phyloP scores from a whole-genome alignment of 495 filamentous ascomycete genomes.

The Aspergillus cavernicola region DNA sequence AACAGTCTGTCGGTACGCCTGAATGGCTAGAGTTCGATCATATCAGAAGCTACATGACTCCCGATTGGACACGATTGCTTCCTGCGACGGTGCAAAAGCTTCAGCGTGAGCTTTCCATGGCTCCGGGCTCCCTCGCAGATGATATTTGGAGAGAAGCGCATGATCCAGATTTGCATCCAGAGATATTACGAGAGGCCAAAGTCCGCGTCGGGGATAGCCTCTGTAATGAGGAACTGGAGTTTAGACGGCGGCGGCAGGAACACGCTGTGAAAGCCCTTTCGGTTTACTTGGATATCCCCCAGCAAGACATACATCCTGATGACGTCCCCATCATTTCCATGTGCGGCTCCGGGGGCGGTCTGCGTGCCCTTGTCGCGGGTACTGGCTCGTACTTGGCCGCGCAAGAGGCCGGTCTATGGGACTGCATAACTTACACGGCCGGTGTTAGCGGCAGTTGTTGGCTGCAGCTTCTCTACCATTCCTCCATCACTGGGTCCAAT shows the following conservation, averaged over 20 bases:
- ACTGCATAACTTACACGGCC: constrained; percentile 90
- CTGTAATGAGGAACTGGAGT: constrained; percentile 77
- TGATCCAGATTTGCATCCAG: constrained; percentile 76
- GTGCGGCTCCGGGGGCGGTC: constrained; percentile 87
- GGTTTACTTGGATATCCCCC: constrained; percentile 71
- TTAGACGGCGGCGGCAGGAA: constrained; percentile 59
- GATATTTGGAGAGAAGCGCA: constrained; percentile 92
- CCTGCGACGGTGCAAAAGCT: constrained; percentile 79
- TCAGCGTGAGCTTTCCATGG: constrained; percentile 80
- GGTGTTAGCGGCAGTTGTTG: constrained; percentile 95
- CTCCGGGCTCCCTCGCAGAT: constrained; percentile 79
- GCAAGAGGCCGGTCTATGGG: constrained; percentile 80
- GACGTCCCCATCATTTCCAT: constrained; percentile 91
- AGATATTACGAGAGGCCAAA: constrained; percentile 71
- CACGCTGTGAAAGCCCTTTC: constrained; percentile 69
- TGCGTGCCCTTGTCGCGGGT: constrained; percentile 86
- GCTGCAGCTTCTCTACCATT: constrained; percentile 86
- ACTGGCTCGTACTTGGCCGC: constrained; percentile 78
- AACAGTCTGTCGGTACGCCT: constrained; percentile 48
- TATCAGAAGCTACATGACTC: constrained; percentile 66
- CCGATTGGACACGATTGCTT: constrained; percentile 74
- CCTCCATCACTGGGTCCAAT: constrained; percentile 64
- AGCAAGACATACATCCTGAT: constrained; percentile 79
- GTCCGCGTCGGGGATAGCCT: constrained; percentile 82
- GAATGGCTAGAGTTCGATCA: constrained; percentile 62